Evolutionary conservation across 305 asterid species (phyloP).

Genomic region (Fraxinus velutina): DNA sequence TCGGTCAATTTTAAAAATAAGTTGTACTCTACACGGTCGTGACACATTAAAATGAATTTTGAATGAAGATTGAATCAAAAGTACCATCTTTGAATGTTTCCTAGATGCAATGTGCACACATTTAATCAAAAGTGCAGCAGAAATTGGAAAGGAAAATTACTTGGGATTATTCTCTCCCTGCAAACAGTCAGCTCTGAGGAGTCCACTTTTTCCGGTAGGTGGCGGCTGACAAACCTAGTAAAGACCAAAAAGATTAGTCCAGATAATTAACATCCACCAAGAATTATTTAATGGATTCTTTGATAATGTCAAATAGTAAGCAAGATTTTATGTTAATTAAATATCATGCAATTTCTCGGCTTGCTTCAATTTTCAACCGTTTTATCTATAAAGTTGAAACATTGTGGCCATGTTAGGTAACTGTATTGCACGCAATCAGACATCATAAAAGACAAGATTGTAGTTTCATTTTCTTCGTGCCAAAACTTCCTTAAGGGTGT

Average conservation of each 20-base stretch:
- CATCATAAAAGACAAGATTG: not conserved
- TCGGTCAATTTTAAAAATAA: not conserved
- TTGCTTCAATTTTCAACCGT: not conserved
- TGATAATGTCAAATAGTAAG: not conserved
- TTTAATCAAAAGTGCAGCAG: not conserved
- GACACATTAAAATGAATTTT: not conserved
- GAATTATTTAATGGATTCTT: not conserved
- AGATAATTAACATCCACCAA: slow-evolving; percentile 2
- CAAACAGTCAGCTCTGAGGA: slow-evolving; percentile 55
- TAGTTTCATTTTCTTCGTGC: not conserved
- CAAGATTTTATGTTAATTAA: not conserved
- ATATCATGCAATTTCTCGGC: not conserved
- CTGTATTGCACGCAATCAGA: not conserved
- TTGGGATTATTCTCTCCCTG: slow-evolving; percentile 64
- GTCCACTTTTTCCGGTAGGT: slow-evolving; percentile 69
- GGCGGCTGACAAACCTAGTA: slow-evolving; percentile 78
- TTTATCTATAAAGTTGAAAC: not conserved
- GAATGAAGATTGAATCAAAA: not conserved
- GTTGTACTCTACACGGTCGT: not conserved
- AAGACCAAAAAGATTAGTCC: slow-evolving; percentile 19
- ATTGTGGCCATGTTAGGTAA: not conserved
- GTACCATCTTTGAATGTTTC: not conserved
- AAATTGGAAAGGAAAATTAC: slow-evolving; percentile 38
- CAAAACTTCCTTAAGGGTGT: not conserved
- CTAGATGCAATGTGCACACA: not conserved